Evolutionary conservation across 371 early-diverging fungal species (phyloP).

Genomic region (Syncephalastrum contaminatum): DNA sequence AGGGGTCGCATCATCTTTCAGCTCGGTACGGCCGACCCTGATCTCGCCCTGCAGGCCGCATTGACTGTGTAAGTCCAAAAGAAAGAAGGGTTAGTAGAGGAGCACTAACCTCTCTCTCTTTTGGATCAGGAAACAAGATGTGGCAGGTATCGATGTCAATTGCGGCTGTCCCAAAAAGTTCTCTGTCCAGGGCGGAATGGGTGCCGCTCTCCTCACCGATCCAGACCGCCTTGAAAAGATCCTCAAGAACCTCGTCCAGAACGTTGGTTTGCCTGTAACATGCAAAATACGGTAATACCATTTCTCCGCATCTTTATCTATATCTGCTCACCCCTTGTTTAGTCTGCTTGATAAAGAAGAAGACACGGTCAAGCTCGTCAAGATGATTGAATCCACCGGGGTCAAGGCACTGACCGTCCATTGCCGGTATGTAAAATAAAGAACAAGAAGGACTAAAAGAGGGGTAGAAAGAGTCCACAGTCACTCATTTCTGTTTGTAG

Average conservation of each 20-base stretch:
- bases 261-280: conserved; percentile 74
- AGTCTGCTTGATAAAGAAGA: conserved; percentile 72
- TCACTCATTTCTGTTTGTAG: conserved; percentile 23
- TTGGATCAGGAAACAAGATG: conserved; percentile 73
- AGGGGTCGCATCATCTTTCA: conserved; percentile 71
- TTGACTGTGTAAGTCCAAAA: conserved; percentile 59
- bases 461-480: neutral
- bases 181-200: conserved; percentile 94
- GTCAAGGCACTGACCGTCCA: conserved; percentile 90
- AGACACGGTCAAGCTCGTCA: conserved; percentile 78
- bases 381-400: conserved; percentile 84
- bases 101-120: neutral
- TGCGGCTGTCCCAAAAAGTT: conserved; percentile 98
- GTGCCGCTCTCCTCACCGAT: conserved; percentile 85
- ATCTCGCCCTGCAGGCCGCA: conserved; percentile 87
- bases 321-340: neutral
- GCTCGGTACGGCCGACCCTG: conserved; percentile 83
- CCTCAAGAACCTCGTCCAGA: conserved; percentile 71
- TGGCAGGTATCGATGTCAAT: conserved; percentile 89
- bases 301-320: neutral
- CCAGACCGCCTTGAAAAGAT: conserved; percentile 85
- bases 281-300: conserved; percentile 67
- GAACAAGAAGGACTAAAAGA: neutral
- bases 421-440: conserved; percentile 61
- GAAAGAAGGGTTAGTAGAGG: neutral